Percentiles rank a stretch among this genome's conserved stretches.
Evolutionary conservation across 352 stramenopile genomes (phyloP).

Genomic region (Globisporangium echinulatum): DNA sequence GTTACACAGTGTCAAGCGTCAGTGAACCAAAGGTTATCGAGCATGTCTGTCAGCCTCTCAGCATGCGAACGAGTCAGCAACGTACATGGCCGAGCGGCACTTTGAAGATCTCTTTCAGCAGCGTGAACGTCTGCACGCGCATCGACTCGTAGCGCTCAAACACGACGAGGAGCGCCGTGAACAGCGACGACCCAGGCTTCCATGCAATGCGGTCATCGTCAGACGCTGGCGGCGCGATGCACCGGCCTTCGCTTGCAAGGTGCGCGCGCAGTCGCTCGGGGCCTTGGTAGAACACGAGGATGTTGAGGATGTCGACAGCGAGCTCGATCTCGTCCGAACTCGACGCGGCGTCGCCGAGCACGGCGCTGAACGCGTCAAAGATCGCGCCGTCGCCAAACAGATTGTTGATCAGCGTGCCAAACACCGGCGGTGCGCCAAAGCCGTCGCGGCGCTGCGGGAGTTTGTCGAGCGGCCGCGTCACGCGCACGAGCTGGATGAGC

Average conservation of each 20-base stretch:
- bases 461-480: constrained; percentile 62
- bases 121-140: constrained; percentile 56
- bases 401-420: constrained; percentile 54
- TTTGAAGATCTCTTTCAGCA: constrained; percentile 70
- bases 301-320: constrained; percentile 62
- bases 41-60: neutral
- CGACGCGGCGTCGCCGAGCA: constrained; percentile 44
- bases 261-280: constrained; percentile 60
- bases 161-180: constrained; percentile 59
- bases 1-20: neutral
- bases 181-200: constrained; percentile 60
- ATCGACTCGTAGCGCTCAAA: constrained; percentile 62
- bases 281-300: constrained; percentile 63
- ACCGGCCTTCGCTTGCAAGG: constrained; percentile 66
- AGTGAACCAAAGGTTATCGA: neutral
- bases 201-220: constrained; percentile 64
- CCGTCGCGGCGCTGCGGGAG: constrained; percentile 45
- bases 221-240: constrained; percentile 42
- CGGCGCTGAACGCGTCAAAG: constrained; percentile 44
- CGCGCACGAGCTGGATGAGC: constrained; percentile 55
- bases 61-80: neutral
- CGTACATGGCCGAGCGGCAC: constrained; percentile 60
- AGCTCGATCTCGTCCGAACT: constrained; percentile 38
- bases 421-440: constrained; percentile 47
- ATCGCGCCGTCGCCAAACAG: constrained; percentile 59